phyloP scores from a whole-genome alignment of 768 basidiomycete genomes.

The Suillus placidus region DNA sequence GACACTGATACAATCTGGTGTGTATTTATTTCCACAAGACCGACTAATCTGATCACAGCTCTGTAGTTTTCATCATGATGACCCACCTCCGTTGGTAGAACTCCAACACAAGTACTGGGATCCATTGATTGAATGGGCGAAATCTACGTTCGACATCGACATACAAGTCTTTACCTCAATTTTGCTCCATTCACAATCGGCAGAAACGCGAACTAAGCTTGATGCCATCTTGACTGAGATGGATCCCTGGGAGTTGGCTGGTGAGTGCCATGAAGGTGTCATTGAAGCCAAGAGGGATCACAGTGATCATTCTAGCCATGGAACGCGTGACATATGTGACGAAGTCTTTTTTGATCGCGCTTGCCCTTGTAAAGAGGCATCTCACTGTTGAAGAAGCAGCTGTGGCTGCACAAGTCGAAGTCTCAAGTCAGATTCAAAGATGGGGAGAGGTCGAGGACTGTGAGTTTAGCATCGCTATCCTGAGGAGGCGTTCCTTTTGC shows the following conservation, averaged over 20 bases:
- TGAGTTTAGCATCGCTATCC: conserved; percentile 46
- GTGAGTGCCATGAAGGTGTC: conserved; percentile 45
- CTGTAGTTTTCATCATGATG: conserved; percentile 78
- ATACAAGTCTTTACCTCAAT: conserved; percentile 74
- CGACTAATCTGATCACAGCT: conserved; percentile 9
- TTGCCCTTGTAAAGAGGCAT: conserved; percentile 79
- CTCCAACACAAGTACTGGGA: conserved; percentile 88
- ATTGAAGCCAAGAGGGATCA: neutral
- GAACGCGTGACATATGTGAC: conserved; percentile 88
- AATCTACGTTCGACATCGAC: conserved; percentile 64
- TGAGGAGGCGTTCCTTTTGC: conserved; percentile 1
- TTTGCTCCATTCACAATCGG: conserved; percentile 68
- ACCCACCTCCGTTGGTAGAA: conserved; percentile 71
- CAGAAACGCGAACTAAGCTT: conserved; percentile 66
- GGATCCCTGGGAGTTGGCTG: conserved; percentile 87
- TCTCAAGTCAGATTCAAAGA: conserved; percentile 90
- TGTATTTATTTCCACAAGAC: conserved; percentile 17
- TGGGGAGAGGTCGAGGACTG: conserved; percentile 99
- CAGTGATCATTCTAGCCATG: conserved; percentile 57
- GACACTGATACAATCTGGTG: conserved; percentile 96
- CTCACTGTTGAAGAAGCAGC: conserved; percentile 85
- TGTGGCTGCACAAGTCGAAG: conserved; percentile 86
- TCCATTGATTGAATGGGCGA: conserved; percentile 82
- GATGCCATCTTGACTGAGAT: conserved; percentile 58
- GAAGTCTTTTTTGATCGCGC: conserved; percentile 87